Percentiles rank a stretch among this genome's conserved stretches.
These are phyloP conservation scores for Phialophora tarda DNA, from an alignment of 2,329 filamentous ascomycete species.

Conservation along the genomic window DNA sequence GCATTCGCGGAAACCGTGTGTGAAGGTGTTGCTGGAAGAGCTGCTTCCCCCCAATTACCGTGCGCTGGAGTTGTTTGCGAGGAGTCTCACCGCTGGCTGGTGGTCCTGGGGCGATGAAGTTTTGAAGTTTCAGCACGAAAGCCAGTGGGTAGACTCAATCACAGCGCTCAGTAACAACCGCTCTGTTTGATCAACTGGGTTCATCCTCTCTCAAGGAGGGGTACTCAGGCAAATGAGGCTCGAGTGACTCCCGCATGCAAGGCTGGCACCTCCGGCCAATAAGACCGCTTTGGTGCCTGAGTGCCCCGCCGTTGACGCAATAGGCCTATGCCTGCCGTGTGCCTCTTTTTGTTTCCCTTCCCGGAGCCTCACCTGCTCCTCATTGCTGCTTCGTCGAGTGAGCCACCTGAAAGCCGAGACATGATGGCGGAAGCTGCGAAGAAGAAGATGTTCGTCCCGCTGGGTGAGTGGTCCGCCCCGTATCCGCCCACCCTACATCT, in stretches of 20 bases:
- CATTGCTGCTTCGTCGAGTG: not conserved
- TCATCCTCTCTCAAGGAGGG: too few species aligned
- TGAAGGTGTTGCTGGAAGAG: constrained; percentile 61
- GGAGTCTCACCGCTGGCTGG: constrained; percentile 66
- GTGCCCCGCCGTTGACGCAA: constrained; percentile 26
- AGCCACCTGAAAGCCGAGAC: not conserved
- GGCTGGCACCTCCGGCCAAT: constrained; percentile 19
- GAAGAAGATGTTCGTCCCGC: constrained; percentile 56
- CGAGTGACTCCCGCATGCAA: not conserved
- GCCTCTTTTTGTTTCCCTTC: not conserved
- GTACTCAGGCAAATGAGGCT: not conserved
- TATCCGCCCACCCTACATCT: not conserved
- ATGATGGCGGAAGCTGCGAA: constrained; percentile 37
- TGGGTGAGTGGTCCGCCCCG: constrained; percentile 45
- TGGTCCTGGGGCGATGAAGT: constrained; percentile 68
- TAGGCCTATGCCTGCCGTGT: constrained; percentile 15
- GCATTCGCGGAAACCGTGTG: constrained; percentile 68
- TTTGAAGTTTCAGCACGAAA: constrained; percentile 60
- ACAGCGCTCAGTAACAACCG: not conserved
- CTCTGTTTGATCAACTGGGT: not conserved
- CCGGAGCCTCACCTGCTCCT: not conserved
- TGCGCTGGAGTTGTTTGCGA: constrained; percentile 66
- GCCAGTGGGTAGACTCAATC: constrained; percentile 23
- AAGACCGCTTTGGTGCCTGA: constrained; percentile 15
- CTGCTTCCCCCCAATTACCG: constrained; percentile 50